Percentiles rank a stretch among this genome's conserved stretches.
Evolutionary conservation across 108 stramenopile genomes (phyloP).

Genomic region (Conticribra guillardii): DNA sequence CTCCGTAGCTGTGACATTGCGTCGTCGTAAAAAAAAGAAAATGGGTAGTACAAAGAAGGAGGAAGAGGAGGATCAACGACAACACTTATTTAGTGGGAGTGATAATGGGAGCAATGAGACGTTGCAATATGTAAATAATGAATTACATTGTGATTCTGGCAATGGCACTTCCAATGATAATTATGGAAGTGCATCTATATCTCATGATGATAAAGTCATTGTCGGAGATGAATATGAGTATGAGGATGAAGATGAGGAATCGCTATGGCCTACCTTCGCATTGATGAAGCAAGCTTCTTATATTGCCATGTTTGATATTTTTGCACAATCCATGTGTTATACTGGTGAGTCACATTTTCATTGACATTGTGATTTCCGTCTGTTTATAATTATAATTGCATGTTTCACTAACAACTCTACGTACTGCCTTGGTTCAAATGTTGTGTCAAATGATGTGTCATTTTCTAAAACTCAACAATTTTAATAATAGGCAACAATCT

Average conservation of each 20-base stretch:
- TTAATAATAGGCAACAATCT: constrained; percentile 43
- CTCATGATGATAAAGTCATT: background rate
- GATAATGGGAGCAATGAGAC: background rate
- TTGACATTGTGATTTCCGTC: background rate
- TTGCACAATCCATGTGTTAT: constrained; percentile 75
- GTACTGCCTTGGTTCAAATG: background rate
- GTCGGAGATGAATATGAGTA: constrained; percentile 11
- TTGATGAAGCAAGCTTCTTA: constrained; percentile 44
- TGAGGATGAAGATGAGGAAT: constrained; percentile 18
- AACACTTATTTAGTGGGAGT: background rate
- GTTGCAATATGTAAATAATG: background rate
- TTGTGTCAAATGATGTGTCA: background rate
- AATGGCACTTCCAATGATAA: background rate
- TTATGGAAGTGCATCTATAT: background rate
- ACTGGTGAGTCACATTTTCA: constrained; percentile 44
- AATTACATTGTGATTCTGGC: background rate
- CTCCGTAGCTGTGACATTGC: constrained; percentile 37
- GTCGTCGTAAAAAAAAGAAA: constrained; percentile 9
- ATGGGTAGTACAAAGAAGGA: background rate
- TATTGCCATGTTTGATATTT: constrained; percentile 72
- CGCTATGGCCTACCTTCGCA: constrained; percentile 23
- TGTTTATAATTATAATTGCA: background rate
- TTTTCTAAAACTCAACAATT: background rate
- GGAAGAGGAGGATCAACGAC: background rate
- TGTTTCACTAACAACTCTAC: background rate